Base-by-base conservation (phyloP, 2,329 filamentous ascomycete genomes). In the Ophiocordyceps camponoti-floridani region DNA sequence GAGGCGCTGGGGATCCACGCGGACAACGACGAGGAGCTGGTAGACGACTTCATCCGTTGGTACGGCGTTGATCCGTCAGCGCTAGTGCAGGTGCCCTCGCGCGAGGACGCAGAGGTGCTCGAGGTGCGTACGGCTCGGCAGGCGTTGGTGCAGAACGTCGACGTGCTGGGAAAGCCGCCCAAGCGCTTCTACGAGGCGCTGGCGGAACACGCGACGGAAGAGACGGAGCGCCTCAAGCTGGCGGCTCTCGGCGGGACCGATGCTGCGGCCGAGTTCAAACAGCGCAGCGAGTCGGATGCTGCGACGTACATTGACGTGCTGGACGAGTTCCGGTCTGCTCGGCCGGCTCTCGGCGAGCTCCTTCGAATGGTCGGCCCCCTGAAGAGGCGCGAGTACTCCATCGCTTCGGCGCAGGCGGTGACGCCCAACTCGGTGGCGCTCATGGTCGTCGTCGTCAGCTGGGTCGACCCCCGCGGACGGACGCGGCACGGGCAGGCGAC, bases 331-430 rank as follows among this genome's bases (percentile, higher is more conserved):
- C 72, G 73, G 47, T 95, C 89, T 43, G 91, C 91, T 1, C 88
- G 82, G 54, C 91, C 89, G 6, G 70, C 70, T 47, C 91, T 96
- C 77, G 77, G 87, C 58, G 87, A 96, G 54, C 81, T 98, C 46
- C 75, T 84, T 50, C 82, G 80, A 56, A 86, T 98, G 49, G 83
- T 98, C 51, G 76, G 73, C 51, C 89, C 91, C 12, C 79, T 94
- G 69, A 98, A 98, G 75, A 84, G 91, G 48, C 78, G 91, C 56
- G 91, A 98, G 66, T 98, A 98, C 73, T 94, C 86, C n/a, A 96
- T 98, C 53, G 91, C 91, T 18, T 96, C 91, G 3, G 91, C 87
- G 45, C 91, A 98, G 66, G 86, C 89, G 55, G 89, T 96, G 38
- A 88, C 85, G 1, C 88, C 91, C 18, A 88, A 70, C 57, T 79